These are phyloP conservation scores for Dianthus caryophyllus DNA, from an alignment of 148 eudicot species.

Conservation along the genomic window DNA sequence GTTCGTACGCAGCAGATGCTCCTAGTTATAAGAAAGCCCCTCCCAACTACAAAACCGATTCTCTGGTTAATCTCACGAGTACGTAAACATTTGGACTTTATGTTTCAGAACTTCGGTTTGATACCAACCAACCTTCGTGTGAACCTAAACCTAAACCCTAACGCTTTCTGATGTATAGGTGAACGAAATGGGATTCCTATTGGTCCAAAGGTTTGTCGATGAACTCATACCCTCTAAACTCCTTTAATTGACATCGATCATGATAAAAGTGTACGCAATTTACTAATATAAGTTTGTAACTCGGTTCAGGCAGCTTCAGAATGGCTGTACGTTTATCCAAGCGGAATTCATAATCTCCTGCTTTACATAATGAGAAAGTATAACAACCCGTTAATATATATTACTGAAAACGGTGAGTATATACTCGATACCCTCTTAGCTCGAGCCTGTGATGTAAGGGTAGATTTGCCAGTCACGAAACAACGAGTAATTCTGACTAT, in stretches of 20 bases:
- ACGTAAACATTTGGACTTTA: too few relatives aligned
- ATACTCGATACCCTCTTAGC: too few relatives aligned
- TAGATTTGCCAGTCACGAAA: too few relatives aligned
- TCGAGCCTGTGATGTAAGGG: too few relatives aligned
- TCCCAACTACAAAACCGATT: slow-evolving; percentile 39
- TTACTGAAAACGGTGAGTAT: slow-evolving; percentile 33
- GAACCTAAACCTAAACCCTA: neutral
- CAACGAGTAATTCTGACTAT: too few relatives aligned
- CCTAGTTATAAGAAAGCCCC: slow-evolving; percentile 20
- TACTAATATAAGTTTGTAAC: neutral
- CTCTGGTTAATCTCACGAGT: slow-evolving; percentile 34
- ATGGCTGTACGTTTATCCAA: slow-evolving; percentile 45
- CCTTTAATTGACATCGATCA: too few relatives aligned
- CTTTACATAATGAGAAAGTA: slow-evolving; percentile 21
- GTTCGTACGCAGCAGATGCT: slow-evolving; percentile 41
- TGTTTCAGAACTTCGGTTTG: too few relatives aligned
- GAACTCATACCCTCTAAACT: neutral
- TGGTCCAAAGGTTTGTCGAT: slow-evolving; percentile 39
- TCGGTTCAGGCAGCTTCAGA: slow-evolving; percentile 35
- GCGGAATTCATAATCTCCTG: slow-evolving; percentile 23
- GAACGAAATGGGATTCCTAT: slow-evolving; percentile 42
- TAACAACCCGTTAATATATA: slow-evolving; percentile 23
- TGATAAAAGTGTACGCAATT: neutral
- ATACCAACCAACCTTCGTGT: too few relatives aligned
- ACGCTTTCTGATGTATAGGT: slow-evolving; percentile 20